phyloP scores from a whole-genome alignment of 2,329 filamentous ascomycete species.

The Ascochyta pisi region DNA sequence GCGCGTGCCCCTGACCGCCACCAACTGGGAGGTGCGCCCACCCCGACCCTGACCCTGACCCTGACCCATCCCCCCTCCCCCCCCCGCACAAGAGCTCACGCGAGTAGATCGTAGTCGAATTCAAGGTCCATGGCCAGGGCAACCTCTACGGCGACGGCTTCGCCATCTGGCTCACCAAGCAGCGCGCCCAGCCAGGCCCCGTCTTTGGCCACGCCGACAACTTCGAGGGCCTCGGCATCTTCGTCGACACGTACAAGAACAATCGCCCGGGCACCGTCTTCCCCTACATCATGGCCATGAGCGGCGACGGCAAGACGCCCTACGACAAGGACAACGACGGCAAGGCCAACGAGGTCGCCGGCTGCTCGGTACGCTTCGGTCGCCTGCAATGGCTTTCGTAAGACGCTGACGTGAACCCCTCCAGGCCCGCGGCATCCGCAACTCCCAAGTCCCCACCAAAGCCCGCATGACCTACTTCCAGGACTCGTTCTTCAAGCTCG shows the following conservation, averaged over 20 bases:
- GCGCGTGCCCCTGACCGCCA: conserved; percentile 90
- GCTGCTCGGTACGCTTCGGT: conserved; percentile 73
- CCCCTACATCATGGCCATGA: conserved; percentile 98
- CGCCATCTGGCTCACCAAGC: conserved; percentile 97
- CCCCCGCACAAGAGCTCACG: conserved; percentile 29
- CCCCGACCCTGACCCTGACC: too few species aligned
- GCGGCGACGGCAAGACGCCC: conserved; percentile 83
- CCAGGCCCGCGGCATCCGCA: conserved; percentile 82
- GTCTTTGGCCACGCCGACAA: conserved; percentile 89
- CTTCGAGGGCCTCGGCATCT: conserved; percentile 93
- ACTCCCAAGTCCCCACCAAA: conserved; percentile 76
- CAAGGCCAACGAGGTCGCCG: conserved; percentile 89
- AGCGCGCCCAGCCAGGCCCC: conserved; percentile 78
- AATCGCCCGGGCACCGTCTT: conserved; percentile 95
- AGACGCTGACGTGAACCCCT: conserved; percentile 15
- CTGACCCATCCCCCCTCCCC: neutral
- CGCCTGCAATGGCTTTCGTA: too few species aligned
- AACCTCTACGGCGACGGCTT: conserved; percentile 95
- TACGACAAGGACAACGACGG: conserved; percentile 97
- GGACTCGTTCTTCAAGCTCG: conserved; percentile 88
- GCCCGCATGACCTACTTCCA: conserved; percentile 93
- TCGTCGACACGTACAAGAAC: conserved; percentile 99
- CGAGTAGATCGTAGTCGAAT: conserved; percentile 82
- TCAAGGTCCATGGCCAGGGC: conserved; percentile 88
- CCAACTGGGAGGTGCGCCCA: conserved; percentile 83